Conservation (phyloP, 495 filamentous ascomycete genomes). For the Talaromyces adpressus region DNA sequence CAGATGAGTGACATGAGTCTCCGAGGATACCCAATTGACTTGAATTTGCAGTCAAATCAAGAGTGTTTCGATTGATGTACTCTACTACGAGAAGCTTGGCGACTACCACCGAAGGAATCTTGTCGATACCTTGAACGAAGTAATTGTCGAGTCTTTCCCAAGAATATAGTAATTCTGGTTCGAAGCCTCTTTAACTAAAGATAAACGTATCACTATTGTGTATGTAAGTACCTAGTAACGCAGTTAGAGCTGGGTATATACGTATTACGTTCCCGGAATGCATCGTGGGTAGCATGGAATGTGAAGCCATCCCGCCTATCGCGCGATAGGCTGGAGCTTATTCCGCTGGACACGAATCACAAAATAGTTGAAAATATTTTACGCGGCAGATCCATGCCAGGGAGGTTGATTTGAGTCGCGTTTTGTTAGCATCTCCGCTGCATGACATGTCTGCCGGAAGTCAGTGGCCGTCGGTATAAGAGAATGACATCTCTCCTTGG, state of each 20-base stretch:
- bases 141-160: background rate
- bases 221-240: background rate
- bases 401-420: background rate
- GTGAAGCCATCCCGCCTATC: slow-evolving; percentile 6
- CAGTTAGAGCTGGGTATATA: background rate
- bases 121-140: background rate
- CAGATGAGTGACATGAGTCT: background rate
- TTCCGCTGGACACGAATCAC: background rate
- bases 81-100: background rate
- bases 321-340: slow-evolving; percentile 3
- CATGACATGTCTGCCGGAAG: background rate
- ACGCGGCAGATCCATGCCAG: slow-evolving; percentile 9
- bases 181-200: background rate
- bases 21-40: background rate
- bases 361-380: background rate
- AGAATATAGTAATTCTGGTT: background rate
- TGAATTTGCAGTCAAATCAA: background rate
- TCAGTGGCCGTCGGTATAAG: slow-evolving; percentile 1
- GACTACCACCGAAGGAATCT: background rate
- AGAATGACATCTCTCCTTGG: background rate
- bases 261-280: background rate
- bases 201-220: too few species aligned
- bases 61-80: background rate
- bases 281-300: slow-evolving; percentile 1
- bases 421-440: background rate